Evolutionary conservation across 441 rosid species (phyloP), one percentile per base, ranked within the genome.

Genomic region (Biscutella laevigata): DNA sequence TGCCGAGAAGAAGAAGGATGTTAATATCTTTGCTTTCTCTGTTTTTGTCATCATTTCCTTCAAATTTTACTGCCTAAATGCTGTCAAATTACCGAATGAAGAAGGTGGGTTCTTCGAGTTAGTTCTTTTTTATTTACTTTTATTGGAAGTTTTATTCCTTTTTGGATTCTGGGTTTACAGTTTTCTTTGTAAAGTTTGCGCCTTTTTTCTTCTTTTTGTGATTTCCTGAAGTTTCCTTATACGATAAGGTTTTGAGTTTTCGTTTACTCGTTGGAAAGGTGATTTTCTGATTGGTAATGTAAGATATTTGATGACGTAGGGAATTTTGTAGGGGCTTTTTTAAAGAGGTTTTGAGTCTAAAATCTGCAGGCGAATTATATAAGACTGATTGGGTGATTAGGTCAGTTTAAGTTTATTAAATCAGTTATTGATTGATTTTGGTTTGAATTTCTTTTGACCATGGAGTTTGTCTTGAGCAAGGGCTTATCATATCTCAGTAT

Each of bases 51-150:
- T 77, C 62, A 52, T 66, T 58, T 85, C 73, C 75, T 74, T 75
- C 50, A 25, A 41, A 36, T 52, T 69, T 68, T 56, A 62, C 49
- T 47, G 57, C 30, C 30, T 72, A 39, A 66, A 67, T 47, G 78
- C 72, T 57, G 4, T 62, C 42, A 77, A 67, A 67, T 62, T 86
- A 61, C 80, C 80, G 8, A 73, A 77, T 33, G 70, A 66, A 25
- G 90, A 82, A 83, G 90, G 95, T 81, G 10, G 21, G 76, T 62
- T n/a, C n/a, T 53, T 47, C 51, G 44, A 22, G 35, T 29, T 7
- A 11, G 6, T 27, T 54, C 43, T 30, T 60, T 48, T 50, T 9
- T 29, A 2, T 4, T 2, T 1, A 12, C 27, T 41, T 2, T 57
- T 22, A n/a, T n/a, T n/a, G n/a, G n/a, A n/a, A n/a, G n/a, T n/a